Evolutionary conservation across 352 stramenopile genomes (phyloP).

Genomic region (Phytopythium chamaehyphon): DNA sequence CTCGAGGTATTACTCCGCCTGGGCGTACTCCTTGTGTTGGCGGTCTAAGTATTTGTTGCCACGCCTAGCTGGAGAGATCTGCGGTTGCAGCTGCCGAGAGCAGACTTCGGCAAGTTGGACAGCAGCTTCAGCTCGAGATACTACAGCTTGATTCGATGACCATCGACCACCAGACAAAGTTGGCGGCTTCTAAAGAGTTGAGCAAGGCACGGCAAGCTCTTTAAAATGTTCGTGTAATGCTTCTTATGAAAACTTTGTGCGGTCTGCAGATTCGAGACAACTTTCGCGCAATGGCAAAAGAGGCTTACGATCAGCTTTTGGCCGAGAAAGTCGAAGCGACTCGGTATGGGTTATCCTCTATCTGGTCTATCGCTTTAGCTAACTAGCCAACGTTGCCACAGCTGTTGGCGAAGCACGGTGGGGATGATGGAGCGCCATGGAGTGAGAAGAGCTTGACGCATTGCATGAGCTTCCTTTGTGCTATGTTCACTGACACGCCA

Average conservation of each 20-base stretch:
- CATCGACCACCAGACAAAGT: slow-evolving; percentile 8
- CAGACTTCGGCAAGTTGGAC: slow-evolving; percentile 13
- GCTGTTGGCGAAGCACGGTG: not conserved
- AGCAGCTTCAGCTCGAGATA: slow-evolving; percentile 15
- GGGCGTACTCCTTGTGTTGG: not conserved
- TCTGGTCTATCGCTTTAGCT: not conserved
- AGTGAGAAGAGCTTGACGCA: not conserved
- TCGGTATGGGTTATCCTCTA: not conserved
- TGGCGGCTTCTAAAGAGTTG: slow-evolving; percentile 16
- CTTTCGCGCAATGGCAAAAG: slow-evolving; percentile 23
- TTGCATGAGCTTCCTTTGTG: slow-evolving; percentile 2
- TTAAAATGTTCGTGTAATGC: not conserved
- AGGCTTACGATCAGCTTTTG: slow-evolving; percentile 9
- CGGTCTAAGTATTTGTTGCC: not conserved
- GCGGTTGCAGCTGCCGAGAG: slow-evolving; percentile 18
- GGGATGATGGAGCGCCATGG: not conserved
- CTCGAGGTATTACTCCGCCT: slow-evolving; percentile 14
- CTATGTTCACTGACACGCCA: not conserved
- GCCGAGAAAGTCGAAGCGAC: not conserved
- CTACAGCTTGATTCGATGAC: slow-evolving; percentile 5
- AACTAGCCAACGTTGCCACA: not conserved
- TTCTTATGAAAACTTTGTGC: not conserved
- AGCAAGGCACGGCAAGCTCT: slow-evolving; percentile 7
- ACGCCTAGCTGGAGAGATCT: slow-evolving; percentile 11
- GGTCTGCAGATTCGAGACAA: slow-evolving; percentile 16